Base-by-base conservation (phyloP, 805 yeast genomes). In the Pichia thaimueangensis region DNA sequence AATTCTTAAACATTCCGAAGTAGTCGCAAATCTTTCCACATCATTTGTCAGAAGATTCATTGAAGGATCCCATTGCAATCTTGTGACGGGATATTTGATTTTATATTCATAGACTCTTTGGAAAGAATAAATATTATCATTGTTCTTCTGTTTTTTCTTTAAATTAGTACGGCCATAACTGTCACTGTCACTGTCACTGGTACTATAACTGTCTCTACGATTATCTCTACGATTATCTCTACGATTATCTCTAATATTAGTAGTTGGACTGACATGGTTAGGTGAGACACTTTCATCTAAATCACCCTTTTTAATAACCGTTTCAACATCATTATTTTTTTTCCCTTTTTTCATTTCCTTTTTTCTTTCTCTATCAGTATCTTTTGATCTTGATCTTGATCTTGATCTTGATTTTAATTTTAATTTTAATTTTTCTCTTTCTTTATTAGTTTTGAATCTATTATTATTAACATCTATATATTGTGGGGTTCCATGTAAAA, bases 1-100 rank as follows among this genome's bases (percentile, higher is more conserved):
- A 15, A 86, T 53, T 38, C 91, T 68, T 42, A 87, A 62, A 37
- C 81, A 79, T 55, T 87, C 95, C 30, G 82, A 76, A 4, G 86
- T 72, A 0, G 88, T 76, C 2, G 88, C 82, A 20, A 86, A 57
- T 43, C 80, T 62, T 39, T 74, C 71, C 3, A 47, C 49, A 25
- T 51, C 42, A 6, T 59, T 48, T 20, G 43, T 38, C 1, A 59
- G 61, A 16, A 58, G 43, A 11, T 45, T 43, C 58, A 58, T 58
- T 48, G 64, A 61, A 0, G 82, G 79, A 51, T 83, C 88, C 94
- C 95, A 86, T 51, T 74, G 79, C 19, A 86, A 51, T 37, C 76
- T 70, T 0, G 95, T 85, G 10, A 80, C 70, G 0, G 95, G 95
- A 50, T 80, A 78, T 35, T 75, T 75, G 12, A 80, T 73, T 9